Percentiles rank a stretch among this genome's conserved stretches.
These are phyloP conservation scores for Phytophthora kernoviae DNA, from an alignment of 352 stramenopile genomes.

Conservation along the genomic window DNA sequence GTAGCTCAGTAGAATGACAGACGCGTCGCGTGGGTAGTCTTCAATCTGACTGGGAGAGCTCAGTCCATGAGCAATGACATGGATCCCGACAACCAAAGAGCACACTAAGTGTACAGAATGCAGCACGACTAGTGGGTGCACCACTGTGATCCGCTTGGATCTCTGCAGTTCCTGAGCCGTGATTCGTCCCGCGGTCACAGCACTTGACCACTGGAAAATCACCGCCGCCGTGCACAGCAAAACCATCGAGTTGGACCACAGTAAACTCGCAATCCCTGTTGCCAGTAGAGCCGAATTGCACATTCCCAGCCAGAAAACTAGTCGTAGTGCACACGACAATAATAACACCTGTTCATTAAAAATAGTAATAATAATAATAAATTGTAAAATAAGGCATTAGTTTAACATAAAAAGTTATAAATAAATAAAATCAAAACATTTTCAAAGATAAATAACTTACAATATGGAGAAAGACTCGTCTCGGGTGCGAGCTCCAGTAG, in stretches of 20 bases:
- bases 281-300: constrained; percentile 39
- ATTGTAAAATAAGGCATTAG: too few relatives aligned
- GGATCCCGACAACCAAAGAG: constrained; percentile 37
- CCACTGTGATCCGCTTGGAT: constrained; percentile 47
- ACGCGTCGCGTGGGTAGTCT: constrained; percentile 22
- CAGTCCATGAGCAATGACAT: constrained; percentile 34
- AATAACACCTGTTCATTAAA: constrained; percentile 41
- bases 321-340: constrained; percentile 42
- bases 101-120: constrained; percentile 58
- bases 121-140: constrained; percentile 64
- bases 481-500: constrained; percentile 62
- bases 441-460: constrained; percentile 34
- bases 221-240: constrained; percentile 69
- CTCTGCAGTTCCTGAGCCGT: constrained; percentile 53
- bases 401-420: constrained; percentile 14
- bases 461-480: constrained; percentile 63
- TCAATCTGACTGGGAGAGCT: constrained; percentile 25
- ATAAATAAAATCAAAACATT: neutral
- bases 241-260: constrained; percentile 68
- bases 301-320: constrained; percentile 50
- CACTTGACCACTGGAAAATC: constrained; percentile 73
- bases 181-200: constrained; percentile 57
- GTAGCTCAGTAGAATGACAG: constrained; percentile 38
- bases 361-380: constrained; percentile 6
- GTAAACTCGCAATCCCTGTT: constrained; percentile 44